Evolutionary conservation across 306 rosid genomes (phyloP).

Genomic region (Begonia fuchsioides): DNA sequence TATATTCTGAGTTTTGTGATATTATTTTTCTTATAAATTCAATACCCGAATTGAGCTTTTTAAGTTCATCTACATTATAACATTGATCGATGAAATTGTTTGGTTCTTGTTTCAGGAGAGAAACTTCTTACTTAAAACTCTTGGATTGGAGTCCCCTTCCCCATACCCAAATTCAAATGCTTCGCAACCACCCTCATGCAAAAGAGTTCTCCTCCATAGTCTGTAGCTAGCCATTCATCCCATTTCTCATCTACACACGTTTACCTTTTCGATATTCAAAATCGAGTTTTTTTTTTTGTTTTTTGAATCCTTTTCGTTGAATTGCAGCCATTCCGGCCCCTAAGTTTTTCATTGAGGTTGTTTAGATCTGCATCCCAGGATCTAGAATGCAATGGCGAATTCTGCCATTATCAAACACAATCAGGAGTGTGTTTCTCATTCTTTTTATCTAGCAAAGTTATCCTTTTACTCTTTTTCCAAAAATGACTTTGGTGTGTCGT

Average conservation of each 20-base stretch:
- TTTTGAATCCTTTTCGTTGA: slow-evolving; percentile 1
- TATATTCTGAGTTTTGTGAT: neutral
- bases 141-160: slow-evolving; percentile 84
- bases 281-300: neutral
- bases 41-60: neutral
- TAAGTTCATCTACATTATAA: neutral
- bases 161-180: neutral
- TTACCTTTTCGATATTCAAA: neutral
- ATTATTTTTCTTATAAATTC: neutral
- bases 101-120: slow-evolving; percentile 61
- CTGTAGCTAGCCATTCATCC: neutral
- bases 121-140: slow-evolving; percentile 89
- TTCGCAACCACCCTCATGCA: neutral
- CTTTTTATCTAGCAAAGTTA: too few relatives aligned
- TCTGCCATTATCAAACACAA: too few relatives aligned
- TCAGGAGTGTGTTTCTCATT: too few relatives aligned
- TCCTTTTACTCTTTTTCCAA: too few relatives aligned
- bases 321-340: slow-evolving; percentile 54
- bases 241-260: neutral
- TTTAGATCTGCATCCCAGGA: slow-evolving; percentile 33
- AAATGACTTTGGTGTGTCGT: too few relatives aligned
- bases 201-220: neutral
- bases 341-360: slow-evolving; percentile 60
- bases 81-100: slow-evolving; percentile 14
- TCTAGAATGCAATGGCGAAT: too few relatives aligned